Evolutionary conservation across 495 filamentous ascomycete species (phyloP).

Genomic region (Zalerion maritima): DNA sequence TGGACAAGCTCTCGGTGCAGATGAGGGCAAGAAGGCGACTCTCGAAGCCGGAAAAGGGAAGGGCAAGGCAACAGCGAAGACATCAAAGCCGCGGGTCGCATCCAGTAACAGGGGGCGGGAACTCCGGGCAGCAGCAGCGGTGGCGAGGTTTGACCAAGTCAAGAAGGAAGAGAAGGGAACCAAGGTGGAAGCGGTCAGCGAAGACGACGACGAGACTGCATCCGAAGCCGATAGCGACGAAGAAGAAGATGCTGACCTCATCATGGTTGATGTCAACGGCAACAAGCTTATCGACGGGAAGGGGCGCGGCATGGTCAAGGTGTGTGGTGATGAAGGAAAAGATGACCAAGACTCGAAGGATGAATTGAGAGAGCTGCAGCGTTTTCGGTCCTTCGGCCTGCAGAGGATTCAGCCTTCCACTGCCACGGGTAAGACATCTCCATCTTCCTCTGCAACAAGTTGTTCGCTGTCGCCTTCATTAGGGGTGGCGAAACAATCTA

Average conservation of each 20-base stretch:
- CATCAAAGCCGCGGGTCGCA: slow-evolving; percentile 56
- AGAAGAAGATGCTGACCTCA: slow-evolving; percentile 15
- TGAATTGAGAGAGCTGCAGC: slow-evolving; percentile 51
- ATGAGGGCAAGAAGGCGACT: slow-evolving; percentile 43
- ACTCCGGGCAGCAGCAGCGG: slow-evolving; percentile 57
- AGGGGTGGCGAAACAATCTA: no score
- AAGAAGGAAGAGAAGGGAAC: slow-evolving; percentile 33
- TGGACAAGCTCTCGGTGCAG: slow-evolving; percentile 50
- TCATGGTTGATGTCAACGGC: slow-evolving; percentile 42
- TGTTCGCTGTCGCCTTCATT: no score
- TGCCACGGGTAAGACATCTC: no score
- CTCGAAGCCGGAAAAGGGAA: slow-evolving; percentile 49
- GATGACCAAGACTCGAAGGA: slow-evolving; percentile 42
- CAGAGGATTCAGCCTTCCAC: no score
- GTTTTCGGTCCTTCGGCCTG: no score
- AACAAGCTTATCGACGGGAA: slow-evolving; percentile 42
- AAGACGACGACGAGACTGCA: slow-evolving; percentile 22
- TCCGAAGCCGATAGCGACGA: slow-evolving; percentile 12
- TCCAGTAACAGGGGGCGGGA: slow-evolving; percentile 56
- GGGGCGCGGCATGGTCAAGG: slow-evolving; percentile 47
- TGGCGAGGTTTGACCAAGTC: slow-evolving; percentile 53
- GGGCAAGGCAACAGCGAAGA: no score
- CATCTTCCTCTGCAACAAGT: no score
- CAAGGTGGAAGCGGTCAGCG: slow-evolving; percentile 13
- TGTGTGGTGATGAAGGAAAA: slow-evolving; percentile 56